Conservation (phyloP, 768 basidiomycete genomes). For the Lactarius psammicola region DNA sequence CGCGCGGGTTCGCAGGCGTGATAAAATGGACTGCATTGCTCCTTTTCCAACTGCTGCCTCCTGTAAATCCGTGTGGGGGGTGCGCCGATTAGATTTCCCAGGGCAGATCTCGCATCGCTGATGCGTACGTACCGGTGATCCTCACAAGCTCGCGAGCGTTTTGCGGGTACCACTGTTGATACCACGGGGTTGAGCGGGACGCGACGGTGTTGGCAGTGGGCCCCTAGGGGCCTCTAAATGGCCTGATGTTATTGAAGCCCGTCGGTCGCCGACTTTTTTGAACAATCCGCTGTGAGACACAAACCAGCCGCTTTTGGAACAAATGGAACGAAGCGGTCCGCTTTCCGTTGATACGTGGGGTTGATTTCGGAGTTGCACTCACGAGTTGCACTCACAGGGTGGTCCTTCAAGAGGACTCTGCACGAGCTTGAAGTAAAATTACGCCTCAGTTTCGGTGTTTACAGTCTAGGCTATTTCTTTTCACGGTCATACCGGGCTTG, state of each 20-base stretch:
- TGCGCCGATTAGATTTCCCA: conserved; percentile 5
- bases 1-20: conserved; percentile 36
- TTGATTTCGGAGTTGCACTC: too few relatives aligned
- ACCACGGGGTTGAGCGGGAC: neutral
- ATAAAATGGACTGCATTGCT: conserved; percentile 35
- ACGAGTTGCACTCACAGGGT: too few relatives aligned
- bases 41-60: neutral
- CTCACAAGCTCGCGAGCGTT: neutral
- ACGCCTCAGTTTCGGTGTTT: neutral
- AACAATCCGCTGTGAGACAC: conserved; percentile 17
- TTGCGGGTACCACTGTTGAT: neutral
- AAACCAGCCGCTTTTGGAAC: conserved; percentile 24
- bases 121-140: neutral
- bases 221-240: neutral
- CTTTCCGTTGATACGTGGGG: neutral
- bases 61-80: neutral
- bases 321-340: neutral
- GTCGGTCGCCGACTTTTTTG: conserved; percentile 16
- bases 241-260: neutral
- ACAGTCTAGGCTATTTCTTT: neutral
- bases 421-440: neutral
- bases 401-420: too few relatives aligned
- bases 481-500: neutral
- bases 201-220: conserved; percentile 1
- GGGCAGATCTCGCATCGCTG: neutral